Percentiles rank a stretch among this genome's conserved stretches.
phyloP scores from a whole-genome alignment of 2,329 filamentous ascomycete genomes.

The Nemania serpens region DNA sequence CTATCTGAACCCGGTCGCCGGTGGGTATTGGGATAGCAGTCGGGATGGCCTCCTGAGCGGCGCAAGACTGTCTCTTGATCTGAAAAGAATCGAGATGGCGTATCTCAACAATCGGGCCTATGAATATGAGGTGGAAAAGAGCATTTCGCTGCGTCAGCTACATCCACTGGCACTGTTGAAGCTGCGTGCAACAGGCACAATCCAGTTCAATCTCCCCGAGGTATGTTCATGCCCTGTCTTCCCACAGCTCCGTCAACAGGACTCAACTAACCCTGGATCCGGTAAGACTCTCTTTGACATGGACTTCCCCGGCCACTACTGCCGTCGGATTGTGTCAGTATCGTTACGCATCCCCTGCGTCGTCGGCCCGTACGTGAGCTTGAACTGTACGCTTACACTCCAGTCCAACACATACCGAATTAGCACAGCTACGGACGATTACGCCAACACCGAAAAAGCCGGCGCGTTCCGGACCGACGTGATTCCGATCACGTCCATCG shows the following conservation, averaged over 20 bases:
- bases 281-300: background rate
- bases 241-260: background rate
- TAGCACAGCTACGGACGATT: background rate
- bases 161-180: background rate
- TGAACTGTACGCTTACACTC: background rate
- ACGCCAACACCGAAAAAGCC: no score
- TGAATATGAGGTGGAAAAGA: conserved; percentile 12
- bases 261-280: background rate
- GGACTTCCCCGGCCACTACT: conserved; percentile 19
- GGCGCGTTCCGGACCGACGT: background rate
- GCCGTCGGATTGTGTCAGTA: conserved; percentile 8
- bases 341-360: background rate
- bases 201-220: background rate
- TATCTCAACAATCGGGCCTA: background rate
- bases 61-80: background rate
- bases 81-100: conserved; percentile 10
- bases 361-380: background rate
- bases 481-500: background rate
- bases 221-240: background rate
- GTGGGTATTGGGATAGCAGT: conserved; percentile 4
- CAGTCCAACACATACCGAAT: background rate
- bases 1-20: background rate
- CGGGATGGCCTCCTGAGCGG: conserved; percentile 1
- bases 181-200: conserved; percentile 3
- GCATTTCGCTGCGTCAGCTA: conserved; percentile 5